Conservation (phyloP, 192 early-diverging fungal genomes). For the Coemansia sp. region DNA sequence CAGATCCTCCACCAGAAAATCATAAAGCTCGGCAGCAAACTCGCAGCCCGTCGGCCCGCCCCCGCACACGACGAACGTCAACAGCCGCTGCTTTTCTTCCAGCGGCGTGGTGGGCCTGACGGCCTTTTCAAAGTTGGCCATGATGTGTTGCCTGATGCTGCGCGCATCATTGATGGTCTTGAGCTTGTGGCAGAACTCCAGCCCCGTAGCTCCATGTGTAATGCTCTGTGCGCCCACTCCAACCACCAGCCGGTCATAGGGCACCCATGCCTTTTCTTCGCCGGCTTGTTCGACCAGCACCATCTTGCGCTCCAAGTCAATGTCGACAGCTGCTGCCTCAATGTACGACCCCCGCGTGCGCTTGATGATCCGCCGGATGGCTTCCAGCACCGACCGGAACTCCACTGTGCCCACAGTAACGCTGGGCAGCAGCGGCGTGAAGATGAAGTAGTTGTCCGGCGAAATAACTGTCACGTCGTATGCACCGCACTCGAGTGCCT, state of each 20-base stretch:
- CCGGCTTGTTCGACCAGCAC: constrained; percentile 67
- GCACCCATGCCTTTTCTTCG: constrained; percentile 58
- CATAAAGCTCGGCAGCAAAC: constrained; percentile 72
- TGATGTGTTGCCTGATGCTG: constrained; percentile 70
- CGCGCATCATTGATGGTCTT: constrained; percentile 82
- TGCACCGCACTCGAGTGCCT: constrained; percentile 65
- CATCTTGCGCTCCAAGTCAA: constrained; percentile 75
- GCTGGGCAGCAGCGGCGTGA: constrained; percentile 68
- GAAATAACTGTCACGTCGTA: constrained; percentile 76
- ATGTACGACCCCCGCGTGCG: constrained; percentile 72
- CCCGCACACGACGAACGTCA: constrained; percentile 84
- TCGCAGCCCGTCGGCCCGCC: constrained; percentile 84
- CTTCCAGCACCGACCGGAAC: constrained; percentile 80
- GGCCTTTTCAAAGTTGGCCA: constrained; percentile 80
- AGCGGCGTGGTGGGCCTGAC: constrained; percentile 61
- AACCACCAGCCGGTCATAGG: constrained; percentile 81
- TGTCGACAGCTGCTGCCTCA: constrained; percentile 79
- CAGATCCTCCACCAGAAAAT: constrained; percentile 81
- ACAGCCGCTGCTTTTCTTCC: constrained; percentile 59
- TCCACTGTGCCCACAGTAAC: constrained; percentile 88
- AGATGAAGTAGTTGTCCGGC: constrained; percentile 90
- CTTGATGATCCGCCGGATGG: constrained; percentile 86
- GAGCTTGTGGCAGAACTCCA: constrained; percentile 77
- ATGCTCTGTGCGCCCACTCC: constrained; percentile 76
- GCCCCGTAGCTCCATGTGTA: constrained; percentile 76